phyloP scores from a whole-genome alignment of 73 alveolate genomes.

The Paramecium tetraurelia region DNA sequence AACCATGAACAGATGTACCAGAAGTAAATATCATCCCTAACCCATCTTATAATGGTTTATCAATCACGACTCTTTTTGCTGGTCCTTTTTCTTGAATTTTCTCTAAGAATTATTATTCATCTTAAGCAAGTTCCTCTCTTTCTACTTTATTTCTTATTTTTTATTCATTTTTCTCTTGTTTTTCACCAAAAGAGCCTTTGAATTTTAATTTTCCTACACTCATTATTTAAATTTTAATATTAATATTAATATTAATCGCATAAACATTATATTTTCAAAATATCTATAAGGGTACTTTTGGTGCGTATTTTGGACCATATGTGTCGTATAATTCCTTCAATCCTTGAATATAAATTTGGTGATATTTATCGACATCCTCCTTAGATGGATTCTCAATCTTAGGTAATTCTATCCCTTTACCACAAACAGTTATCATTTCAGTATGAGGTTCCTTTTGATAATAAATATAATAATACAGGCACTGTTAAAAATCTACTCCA shows the following conservation, averaged over 20 bases:
- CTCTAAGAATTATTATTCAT: constrained; percentile 46
- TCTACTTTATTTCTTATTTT: constrained; percentile 35
- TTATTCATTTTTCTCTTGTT: constrained; percentile 48
- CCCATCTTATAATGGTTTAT: constrained; percentile 56
- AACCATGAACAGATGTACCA: constrained; percentile 57
- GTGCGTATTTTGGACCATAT: constrained; percentile 39
- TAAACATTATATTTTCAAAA: background rate
- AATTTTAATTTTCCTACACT: constrained; percentile 56
- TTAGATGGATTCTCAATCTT: constrained; percentile 49
- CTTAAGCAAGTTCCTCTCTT: constrained; percentile 32
- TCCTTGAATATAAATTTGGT: constrained; percentile 9
- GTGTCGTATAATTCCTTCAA: constrained; percentile 45
- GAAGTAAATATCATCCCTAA: constrained; percentile 51
- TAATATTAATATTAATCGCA: background rate
- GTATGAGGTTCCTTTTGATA: constrained; percentile 48
- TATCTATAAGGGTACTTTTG: constrained; percentile 25
- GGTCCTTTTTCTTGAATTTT: constrained; percentile 42
- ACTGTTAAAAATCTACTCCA: constrained; percentile 55
- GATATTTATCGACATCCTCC: constrained; percentile 56
- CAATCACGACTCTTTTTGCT: constrained; percentile 9
- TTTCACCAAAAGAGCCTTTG: constrained; percentile 42
- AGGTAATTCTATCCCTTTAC: constrained; percentile 48
- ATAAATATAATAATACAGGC: background rate
- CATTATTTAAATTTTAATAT: background rate
- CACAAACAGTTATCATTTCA: constrained; percentile 42